Evolutionary conservation across 192 early-diverging fungal species (phyloP).

Genomic region (Coemansia sp.): DNA sequence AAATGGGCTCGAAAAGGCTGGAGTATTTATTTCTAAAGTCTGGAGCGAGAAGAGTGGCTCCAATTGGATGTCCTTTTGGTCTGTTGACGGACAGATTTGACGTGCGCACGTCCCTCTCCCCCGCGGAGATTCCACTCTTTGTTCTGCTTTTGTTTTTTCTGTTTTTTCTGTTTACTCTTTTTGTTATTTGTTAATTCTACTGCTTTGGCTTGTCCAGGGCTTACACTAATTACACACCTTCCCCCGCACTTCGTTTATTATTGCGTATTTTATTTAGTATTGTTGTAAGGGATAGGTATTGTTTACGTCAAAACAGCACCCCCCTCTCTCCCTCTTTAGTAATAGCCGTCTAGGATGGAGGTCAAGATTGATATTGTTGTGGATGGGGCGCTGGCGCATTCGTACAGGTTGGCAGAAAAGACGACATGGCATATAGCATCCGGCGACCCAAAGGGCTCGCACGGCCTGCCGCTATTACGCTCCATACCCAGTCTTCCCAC

Average conservation of each 20-base stretch:
- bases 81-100: not conserved
- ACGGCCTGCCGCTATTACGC: conserved; percentile 11
- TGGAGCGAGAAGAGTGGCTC: no score
- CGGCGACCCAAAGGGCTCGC: not conserved
- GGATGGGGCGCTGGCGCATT: conserved; percentile 13
- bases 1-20: no score
- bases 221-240: no score
- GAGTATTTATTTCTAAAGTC: no score
- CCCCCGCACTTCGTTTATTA: no score
- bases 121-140: not conserved
- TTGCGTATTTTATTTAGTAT: not conserved
- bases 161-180: not conserved
- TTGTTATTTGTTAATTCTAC: not conserved
- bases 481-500: not conserved
- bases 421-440: conserved; percentile 9
- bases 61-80: not conserved
- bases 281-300: no score
- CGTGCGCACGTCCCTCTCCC: not conserved
- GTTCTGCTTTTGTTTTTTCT: not conserved
- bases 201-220: not conserved
- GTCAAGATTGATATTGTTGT: conserved; percentile 2
- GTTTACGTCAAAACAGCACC: not conserved
- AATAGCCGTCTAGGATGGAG: not conserved
- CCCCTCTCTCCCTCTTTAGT: not conserved
- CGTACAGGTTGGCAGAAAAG: conserved; percentile 5